Evolutionary conservation across 371 early-diverging fungal genomes (phyloP).

Genomic region (Massospora cicadina): DNA sequence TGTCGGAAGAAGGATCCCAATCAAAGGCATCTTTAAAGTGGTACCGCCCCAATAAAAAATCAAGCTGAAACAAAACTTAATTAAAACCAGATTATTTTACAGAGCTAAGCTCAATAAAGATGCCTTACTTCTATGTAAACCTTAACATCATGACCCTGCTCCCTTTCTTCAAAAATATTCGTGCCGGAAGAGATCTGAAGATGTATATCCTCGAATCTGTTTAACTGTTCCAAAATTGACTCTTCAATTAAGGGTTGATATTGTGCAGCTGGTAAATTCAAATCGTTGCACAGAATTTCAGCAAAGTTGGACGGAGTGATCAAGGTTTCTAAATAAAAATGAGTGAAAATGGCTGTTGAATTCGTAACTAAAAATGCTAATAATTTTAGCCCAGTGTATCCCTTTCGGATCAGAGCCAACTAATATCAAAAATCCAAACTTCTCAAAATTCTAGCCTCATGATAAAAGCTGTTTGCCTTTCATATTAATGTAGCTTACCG

Average conservation of each 20-base stretch:
- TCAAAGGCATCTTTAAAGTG: constrained; percentile 82
- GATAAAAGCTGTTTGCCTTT: too few species aligned
- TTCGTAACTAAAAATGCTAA: too few species aligned
- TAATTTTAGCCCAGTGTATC: too few species aligned
- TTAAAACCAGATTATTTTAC: too few species aligned
- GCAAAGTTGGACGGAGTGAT: constrained; percentile 86
- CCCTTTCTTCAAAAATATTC: not conserved
- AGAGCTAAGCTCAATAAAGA: not conserved
- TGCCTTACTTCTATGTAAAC: not conserved
- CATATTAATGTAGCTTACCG: constrained; percentile 23
- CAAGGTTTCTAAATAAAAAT: constrained; percentile 32
- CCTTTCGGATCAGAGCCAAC: too few species aligned
- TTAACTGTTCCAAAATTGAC: constrained; percentile 57
- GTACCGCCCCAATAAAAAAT: constrained; percentile 66
- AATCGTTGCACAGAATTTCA: constrained; percentile 67
- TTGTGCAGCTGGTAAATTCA: constrained; percentile 32
- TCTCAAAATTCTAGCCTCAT: too few species aligned
- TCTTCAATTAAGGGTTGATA: constrained; percentile 55
- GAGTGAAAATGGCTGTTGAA: too few species aligned
- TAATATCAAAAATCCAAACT: too few species aligned
- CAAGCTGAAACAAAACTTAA: constrained; percentile 43
- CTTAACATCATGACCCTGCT: not conserved
- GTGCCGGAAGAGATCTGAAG: not conserved
- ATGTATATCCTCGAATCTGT: constrained; percentile 22
- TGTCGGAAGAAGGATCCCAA: constrained; percentile 59